A percentile compares a stretch with the other conserved stretches of the same genome.
phyloP scores from a whole-genome alignment of 805 yeast species.

The Ogataea thermomethanolica region DNA sequence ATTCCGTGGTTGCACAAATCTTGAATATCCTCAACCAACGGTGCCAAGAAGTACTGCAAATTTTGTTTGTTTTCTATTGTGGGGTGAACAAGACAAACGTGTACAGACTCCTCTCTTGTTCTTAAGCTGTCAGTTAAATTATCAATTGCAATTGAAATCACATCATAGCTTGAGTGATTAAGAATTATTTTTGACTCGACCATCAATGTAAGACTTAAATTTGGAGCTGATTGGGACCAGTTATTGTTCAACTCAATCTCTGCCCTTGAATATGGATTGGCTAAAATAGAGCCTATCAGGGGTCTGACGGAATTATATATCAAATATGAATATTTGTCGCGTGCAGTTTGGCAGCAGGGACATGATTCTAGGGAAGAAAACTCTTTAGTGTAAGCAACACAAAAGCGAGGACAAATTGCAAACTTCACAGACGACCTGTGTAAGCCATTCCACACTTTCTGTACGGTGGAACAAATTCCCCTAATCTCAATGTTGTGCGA shows the following conservation, averaged over 20 bases:
- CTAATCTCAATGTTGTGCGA: slow-evolving; percentile 11
- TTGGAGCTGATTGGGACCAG: background rate
- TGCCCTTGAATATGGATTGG: slow-evolving; percentile 13
- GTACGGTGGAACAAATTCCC: slow-evolving; percentile 9
- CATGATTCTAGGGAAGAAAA: slow-evolving; percentile 1
- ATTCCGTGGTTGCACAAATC: slow-evolving; percentile 12
- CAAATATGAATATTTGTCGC: slow-evolving; percentile 8
- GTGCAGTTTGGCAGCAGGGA: slow-evolving; percentile 8
- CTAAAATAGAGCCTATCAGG: slow-evolving; percentile 10
- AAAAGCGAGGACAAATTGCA: slow-evolving; percentile 10
- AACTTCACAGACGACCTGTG: slow-evolving; percentile 8
- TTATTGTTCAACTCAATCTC: slow-evolving; percentile 10
- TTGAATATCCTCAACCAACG: slow-evolving; percentile 14
- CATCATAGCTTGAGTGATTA: slow-evolving; percentile 4
- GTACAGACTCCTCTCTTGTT: slow-evolving; percentile 13
- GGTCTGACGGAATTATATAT: slow-evolving; percentile 15
- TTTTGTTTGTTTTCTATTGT: slow-evolving; percentile 7
- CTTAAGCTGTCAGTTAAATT: slow-evolving; percentile 8
- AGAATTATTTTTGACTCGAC: slow-evolving; percentile 6
- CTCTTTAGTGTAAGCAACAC: slow-evolving; percentile 17
- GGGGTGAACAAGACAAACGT: slow-evolving; percentile 13
- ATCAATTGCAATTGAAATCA: slow-evolving; percentile 12
- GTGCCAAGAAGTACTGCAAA: slow-evolving; percentile 14
- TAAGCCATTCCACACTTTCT: slow-evolving; percentile 9
- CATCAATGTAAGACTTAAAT: slow-evolving; percentile 8